Conservation (phyloP, 495 filamentous ascomycete genomes). For the Xylaria venustula region DNA sequence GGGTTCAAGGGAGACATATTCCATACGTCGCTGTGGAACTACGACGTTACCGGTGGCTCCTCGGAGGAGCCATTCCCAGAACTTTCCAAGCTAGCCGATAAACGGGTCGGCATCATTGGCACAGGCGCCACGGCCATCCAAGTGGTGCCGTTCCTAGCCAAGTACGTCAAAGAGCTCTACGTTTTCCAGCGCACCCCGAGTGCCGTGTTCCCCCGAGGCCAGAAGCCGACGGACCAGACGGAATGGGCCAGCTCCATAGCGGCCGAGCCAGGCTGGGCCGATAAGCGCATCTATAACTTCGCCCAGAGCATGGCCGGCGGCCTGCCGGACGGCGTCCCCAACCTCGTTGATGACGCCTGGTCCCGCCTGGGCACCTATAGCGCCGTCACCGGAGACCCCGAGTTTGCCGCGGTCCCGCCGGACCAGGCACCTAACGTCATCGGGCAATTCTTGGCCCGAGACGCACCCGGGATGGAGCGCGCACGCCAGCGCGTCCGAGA, state of each 20-base stretch:
- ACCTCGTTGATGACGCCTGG: conserved; percentile 47
- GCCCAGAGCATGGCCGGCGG: conserved; percentile 26
- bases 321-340: conserved; percentile 22
- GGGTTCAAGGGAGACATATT: conserved; percentile 48
- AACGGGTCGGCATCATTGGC: conserved; percentile 53
- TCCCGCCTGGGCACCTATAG: conserved; percentile 27
- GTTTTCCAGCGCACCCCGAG: conserved; percentile 59
- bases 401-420: conserved; percentile 22
- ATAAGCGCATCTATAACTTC: conserved; percentile 37
- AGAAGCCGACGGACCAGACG: conserved; percentile 47
- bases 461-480: conserved; percentile 21
- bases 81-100: conserved; percentile 46
- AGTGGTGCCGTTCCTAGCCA: conserved; percentile 48
- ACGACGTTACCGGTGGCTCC: conserved; percentile 52
- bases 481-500: conserved; percentile 38
- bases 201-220: conserved; percentile 44
- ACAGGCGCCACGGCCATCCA: conserved; percentile 58
- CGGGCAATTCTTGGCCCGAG: conserved; percentile 27
- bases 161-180: conserved; percentile 50
- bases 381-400: conserved; percentile 31
- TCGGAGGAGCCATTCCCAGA: conserved; percentile 33
- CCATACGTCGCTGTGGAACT: conserved; percentile 57
- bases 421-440: conserved; percentile 37
- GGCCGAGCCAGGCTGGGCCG: conserved; percentile 44
- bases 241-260: conserved; percentile 43